Conservation (phyloP, 257 asterid genomes). For the Nicotiana tomentosiformis region DNA sequence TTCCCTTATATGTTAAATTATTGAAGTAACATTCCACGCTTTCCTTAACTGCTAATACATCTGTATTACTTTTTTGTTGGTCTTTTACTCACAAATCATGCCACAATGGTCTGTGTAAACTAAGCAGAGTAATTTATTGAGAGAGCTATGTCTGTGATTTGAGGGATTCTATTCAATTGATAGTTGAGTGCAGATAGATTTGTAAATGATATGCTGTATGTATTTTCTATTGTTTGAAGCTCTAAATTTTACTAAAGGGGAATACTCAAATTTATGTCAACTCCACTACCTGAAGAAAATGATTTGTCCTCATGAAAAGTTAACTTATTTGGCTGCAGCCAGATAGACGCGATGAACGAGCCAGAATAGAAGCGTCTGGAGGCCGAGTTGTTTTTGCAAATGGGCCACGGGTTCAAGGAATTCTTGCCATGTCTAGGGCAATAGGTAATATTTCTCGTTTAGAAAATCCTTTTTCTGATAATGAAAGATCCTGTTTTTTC, state of each 20-base stretch:
- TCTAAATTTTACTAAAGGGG: not conserved
- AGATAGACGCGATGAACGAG: slow-evolving; percentile 3
- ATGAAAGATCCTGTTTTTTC: not conserved
- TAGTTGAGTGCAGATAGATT: not conserved
- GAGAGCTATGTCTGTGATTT: not conserved
- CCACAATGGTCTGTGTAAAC: not conserved
- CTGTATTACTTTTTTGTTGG: not conserved
- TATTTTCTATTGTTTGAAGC: not conserved
- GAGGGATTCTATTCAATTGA: not conserved
- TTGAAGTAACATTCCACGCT: not conserved
- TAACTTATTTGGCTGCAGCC: slow-evolving; percentile 15
- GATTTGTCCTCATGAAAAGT: not conserved
- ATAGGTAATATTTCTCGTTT: slow-evolving; percentile 8
- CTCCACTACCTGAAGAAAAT: not conserved
- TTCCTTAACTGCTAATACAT: not conserved
- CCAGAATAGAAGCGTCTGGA: slow-evolving; percentile 11
- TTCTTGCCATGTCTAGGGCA: slow-evolving; percentile 23
- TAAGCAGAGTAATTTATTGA: not conserved
- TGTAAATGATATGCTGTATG: not conserved
- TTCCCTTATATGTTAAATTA: not conserved
- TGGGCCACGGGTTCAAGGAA: slow-evolving; percentile 10
- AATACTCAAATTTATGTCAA: not conserved
- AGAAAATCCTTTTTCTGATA: no score
- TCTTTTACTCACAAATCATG: not conserved
- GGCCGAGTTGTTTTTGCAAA: not conserved